These are phyloP conservation scores for Populus alba DNA, from an alignment of 345 rosid genomes.

Conservation along the genomic window DNA sequence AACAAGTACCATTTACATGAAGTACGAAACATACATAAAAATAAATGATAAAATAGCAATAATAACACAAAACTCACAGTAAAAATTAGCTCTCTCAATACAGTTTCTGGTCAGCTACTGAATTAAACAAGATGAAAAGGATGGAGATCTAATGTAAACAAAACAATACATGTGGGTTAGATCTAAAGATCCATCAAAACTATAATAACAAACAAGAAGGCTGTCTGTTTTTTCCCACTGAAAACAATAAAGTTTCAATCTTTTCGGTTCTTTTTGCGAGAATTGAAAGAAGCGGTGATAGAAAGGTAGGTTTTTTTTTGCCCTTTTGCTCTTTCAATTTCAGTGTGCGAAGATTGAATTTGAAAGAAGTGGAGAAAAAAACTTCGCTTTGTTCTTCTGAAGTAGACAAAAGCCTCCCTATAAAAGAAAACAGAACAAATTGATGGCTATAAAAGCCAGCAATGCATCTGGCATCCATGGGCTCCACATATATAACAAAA, in stretches of 20 bases:
- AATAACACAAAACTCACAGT: constrained; percentile 31
- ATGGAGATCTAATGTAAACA: constrained; percentile 57
- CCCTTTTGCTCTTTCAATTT: background rate
- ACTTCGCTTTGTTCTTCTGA: constrained; percentile 15
- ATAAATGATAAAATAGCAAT: background rate
- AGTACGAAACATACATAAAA: background rate
- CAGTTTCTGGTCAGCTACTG: constrained; percentile 30
- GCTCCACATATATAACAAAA: constrained; percentile 31
- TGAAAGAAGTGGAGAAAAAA: constrained; percentile 21
- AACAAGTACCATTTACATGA: constrained; percentile 6
- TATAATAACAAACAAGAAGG: background rate
- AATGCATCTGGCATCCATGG: constrained; percentile 37
- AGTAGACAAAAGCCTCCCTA: constrained; percentile 22
- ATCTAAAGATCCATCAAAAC: constrained; percentile 52
- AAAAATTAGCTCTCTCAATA: constrained; percentile 9
- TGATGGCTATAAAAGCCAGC: constrained; percentile 41
- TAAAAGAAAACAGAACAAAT: constrained; percentile 35
- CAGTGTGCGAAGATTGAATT: background rate
- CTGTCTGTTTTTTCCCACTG: background rate
- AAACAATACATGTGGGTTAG: constrained; percentile 45
- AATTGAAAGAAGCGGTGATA: background rate
- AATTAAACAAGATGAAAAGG: constrained; percentile 31
- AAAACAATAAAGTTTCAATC: background rate
- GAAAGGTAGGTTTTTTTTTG: background rate
- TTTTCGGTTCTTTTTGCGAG: background rate